A percentile compares a stretch with the other conserved stretches of the same genome.
These are phyloP conservation scores for Cymbopogon citratus DNA, from an alignment of 176 grass and related monocot genomes.

Conservation along the genomic window DNA sequence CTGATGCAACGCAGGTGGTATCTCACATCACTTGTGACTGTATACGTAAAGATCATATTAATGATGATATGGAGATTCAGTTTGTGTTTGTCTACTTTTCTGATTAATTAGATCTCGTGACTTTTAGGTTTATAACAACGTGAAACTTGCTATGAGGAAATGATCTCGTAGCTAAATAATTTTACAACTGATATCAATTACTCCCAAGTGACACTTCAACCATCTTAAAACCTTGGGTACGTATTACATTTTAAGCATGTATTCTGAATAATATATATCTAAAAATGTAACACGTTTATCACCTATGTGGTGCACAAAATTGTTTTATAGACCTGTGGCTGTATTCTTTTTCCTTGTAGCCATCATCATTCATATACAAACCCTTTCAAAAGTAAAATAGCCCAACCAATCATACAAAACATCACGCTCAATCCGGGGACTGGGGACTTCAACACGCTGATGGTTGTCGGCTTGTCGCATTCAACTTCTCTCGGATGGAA, in stretches of 20 bases:
- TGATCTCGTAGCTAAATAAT: background rate
- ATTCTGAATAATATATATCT: background rate
- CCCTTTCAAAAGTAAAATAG: background rate
- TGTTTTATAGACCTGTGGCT: background rate
- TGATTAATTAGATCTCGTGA: no score
- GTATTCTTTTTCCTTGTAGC: background rate
- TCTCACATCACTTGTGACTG: no score
- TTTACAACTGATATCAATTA: background rate
- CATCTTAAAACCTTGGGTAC: background rate
- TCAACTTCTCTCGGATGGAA: background rate
- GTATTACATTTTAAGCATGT: background rate
- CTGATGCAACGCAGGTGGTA: no score
- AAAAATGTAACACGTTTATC: background rate
- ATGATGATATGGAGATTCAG: no score
- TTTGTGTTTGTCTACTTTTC: no score
- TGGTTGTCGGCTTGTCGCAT: background rate
- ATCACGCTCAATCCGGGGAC: background rate
- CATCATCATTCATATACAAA: background rate
- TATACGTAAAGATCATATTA: no score
- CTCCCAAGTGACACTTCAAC: background rate
- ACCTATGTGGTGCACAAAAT: background rate
- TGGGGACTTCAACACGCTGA: background rate
- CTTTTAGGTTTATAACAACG: no score
- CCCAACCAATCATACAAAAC: background rate
- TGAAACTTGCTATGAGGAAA: no score